Evolutionary conservation across 345 rosid species (phyloP).

Genomic region (Rhodamnia argentea): DNA sequence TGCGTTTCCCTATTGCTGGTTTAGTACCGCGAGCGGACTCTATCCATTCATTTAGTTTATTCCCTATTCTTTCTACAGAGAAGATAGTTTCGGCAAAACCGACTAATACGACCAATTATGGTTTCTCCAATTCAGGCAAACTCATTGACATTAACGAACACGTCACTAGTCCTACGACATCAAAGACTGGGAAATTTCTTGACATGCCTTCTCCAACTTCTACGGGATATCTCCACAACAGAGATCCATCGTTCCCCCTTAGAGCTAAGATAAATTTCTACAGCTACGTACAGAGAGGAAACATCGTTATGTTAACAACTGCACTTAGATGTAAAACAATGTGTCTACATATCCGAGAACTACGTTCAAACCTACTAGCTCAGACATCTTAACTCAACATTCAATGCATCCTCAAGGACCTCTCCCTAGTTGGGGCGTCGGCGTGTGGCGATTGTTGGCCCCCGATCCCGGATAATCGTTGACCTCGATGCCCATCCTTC

Average conservation of each 20-base stretch:
- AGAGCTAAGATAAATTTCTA: not conserved
- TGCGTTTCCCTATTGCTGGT: not conserved
- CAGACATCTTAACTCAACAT: conserved; percentile 8
- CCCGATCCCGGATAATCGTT: conserved; percentile 75
- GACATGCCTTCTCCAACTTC: not conserved
- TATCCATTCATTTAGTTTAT: not conserved
- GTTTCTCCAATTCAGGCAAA: not conserved
- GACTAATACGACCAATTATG: not conserved
- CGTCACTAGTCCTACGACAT: not conserved
- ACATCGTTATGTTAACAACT: not conserved
- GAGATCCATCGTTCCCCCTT: not conserved
- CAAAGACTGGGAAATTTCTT: not conserved
- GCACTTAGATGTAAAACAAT: not conserved
- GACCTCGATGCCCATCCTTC: conserved; percentile 28
- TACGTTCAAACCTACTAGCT: not conserved
- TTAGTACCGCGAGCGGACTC: not conserved
- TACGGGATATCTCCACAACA: not conserved
- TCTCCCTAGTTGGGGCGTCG: conserved; percentile 25
- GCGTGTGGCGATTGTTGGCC: conserved; percentile 76
- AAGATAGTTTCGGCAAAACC: not conserved
- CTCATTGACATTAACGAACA: not conserved
- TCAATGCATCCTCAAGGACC: conserved; percentile 15
- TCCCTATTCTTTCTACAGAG: not conserved
- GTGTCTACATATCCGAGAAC: not conserved
- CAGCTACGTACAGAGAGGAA: not conserved